phyloP scores from a whole-genome alignment of 169 alveolate genomes.

The Plasmodium ovale region DNA sequence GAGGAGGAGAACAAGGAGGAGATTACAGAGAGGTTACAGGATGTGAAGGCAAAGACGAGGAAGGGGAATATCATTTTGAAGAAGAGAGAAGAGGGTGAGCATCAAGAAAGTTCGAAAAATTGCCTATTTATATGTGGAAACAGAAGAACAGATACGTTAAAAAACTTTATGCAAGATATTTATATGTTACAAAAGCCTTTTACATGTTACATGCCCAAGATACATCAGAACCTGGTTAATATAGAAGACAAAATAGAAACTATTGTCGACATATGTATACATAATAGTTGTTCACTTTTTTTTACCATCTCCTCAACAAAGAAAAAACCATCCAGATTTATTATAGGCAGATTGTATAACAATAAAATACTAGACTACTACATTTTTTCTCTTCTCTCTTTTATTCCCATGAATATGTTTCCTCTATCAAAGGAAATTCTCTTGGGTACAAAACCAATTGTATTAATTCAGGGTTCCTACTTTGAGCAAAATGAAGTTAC shows the following conservation, averaged over 20 bases:
- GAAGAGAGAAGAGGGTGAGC: conserved; percentile 56
- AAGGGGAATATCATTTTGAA: conserved; percentile 41
- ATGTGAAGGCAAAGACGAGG: conserved; percentile 38
- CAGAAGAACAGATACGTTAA: conserved; percentile 38
- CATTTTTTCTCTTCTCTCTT: conserved; percentile 21
- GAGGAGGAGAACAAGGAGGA: conserved; percentile 39
- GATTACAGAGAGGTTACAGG: conserved; percentile 1
- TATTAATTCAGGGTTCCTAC: conserved; percentile 39
- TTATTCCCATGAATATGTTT: conserved; percentile 27
- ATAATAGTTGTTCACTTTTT: conserved; percentile 49
- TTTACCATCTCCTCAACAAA: conserved; percentile 44
- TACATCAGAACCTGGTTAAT: conserved; percentile 19
- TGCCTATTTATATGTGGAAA: conserved; percentile 49
- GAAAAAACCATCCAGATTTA: conserved; percentile 51
- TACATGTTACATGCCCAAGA: conserved; percentile 66
- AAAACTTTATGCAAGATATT: conserved; percentile 45
- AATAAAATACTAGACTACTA: conserved; percentile 34
- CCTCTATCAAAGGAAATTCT: conserved; percentile 19
- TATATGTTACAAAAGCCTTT: conserved; percentile 30
- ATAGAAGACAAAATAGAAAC: conserved; percentile 9
- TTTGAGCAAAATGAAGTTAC: conserved; percentile 32
- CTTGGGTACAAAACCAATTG: conserved; percentile 42
- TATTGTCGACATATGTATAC: conserved; percentile 41
- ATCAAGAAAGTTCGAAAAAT: conserved; percentile 25
- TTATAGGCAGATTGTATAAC: conserved; percentile 38